Evolutionary conservation across 73 alveolate species (phyloP).

Genomic region (Tetrahymena thermophila): DNA sequence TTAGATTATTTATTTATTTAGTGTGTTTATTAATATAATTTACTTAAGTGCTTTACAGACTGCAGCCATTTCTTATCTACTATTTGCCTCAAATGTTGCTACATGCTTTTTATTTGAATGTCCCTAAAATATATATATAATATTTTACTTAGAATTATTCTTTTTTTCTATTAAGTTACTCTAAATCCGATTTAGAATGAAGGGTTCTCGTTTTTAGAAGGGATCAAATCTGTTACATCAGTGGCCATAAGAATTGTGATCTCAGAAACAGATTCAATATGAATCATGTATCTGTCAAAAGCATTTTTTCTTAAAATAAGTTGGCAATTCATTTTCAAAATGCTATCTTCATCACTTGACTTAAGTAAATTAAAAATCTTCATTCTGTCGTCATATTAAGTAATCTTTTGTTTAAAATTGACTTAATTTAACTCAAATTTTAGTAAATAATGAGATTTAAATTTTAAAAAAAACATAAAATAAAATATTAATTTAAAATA

Average conservation of each 20-base stretch:
- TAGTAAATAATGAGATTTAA: too few relatives aligned
- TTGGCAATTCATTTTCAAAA: not conserved
- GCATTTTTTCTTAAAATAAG: not conserved
- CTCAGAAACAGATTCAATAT: not conserved
- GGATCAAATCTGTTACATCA: not conserved
- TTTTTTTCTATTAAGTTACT: not conserved
- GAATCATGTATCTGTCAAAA: not conserved
- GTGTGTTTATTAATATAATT: not conserved
- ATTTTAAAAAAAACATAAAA: not conserved
- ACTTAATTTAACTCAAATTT: too few relatives aligned
- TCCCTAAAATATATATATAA: not conserved
- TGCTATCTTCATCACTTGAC: not conserved
- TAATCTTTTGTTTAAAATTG: not conserved
- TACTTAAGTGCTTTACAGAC: not conserved
- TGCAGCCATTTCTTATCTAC: not conserved
- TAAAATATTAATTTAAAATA: not conserved
- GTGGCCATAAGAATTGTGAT: not conserved
- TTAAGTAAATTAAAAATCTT: not conserved
- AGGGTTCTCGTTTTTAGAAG: not conserved
- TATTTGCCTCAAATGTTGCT: not conserved
- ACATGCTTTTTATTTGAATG: not conserved
- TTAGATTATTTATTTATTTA: not conserved
- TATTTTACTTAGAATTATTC: not conserved
- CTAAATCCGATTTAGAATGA: not conserved
- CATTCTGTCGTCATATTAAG: not conserved